A percentile compares a stretch with the other conserved stretches of the same genome.
These are phyloP conservation scores for Epichloe amarillans DNA, from an alignment of 2,329 filamentous ascomycete species.

Conservation along the genomic window DNA sequence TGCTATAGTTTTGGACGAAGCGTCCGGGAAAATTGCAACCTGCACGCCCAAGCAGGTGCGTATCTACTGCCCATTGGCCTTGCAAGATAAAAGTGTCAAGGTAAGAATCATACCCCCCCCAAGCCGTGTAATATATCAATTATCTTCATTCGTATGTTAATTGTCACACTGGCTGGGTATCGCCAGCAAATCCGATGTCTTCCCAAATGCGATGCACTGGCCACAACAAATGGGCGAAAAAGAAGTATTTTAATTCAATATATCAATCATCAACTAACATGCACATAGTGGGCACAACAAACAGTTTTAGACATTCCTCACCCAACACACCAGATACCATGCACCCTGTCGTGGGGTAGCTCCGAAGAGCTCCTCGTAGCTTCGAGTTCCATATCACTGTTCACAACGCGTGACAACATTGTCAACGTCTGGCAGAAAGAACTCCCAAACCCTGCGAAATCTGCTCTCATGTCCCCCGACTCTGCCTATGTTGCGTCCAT, in stretches of 20 bases:
- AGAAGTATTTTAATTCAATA: too few relatives aligned
- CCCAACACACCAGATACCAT: slow-evolving; percentile 22
- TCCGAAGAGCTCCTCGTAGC: slow-evolving; percentile 75
- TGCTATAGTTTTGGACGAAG: slow-evolving; percentile 69
- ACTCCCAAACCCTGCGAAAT: slow-evolving; percentile 60
- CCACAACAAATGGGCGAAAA: too few relatives aligned
- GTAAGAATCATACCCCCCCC: slow-evolving; percentile 26
- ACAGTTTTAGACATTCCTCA: slow-evolving; percentile 37
- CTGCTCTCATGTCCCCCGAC: slow-evolving; percentile 73
- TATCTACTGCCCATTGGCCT: slow-evolving; percentile 64
- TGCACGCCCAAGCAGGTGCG: slow-evolving; percentile 55
- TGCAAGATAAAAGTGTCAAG: slow-evolving; percentile 59
- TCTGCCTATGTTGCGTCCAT: slow-evolving; percentile 76
- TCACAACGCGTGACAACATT: slow-evolving; percentile 34
- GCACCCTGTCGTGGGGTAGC: slow-evolving; percentile 69
- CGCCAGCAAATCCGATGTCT: too few relatives aligned
- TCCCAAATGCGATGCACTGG: too few relatives aligned
- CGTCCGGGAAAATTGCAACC: slow-evolving; percentile 71
- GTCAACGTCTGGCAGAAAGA: slow-evolving; percentile 58
- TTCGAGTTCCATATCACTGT: slow-evolving; percentile 57
- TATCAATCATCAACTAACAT: slow-evolving; percentile 9
- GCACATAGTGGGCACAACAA: slow-evolving; percentile 48
- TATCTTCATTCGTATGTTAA: too few relatives aligned
- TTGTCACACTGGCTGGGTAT: too few relatives aligned
- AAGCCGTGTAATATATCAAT: not conserved